phyloP scores from a whole-genome alignment of 2,329 filamentous ascomycete genomes.

The Cercospora brassicicola region DNA sequence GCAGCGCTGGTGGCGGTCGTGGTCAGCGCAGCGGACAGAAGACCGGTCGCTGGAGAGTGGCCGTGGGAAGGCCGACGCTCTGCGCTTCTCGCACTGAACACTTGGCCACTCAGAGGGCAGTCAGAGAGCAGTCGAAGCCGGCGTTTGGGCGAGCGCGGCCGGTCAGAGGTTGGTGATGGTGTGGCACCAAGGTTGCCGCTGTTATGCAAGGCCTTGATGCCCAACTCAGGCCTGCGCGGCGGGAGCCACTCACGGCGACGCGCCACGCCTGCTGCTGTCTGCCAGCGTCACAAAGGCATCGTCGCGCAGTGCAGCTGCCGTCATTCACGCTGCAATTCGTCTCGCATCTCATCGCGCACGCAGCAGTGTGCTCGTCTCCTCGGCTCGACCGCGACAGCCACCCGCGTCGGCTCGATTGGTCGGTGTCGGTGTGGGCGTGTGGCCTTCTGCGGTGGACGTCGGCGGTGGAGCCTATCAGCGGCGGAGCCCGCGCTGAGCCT shows the following conservation, averaged over 20 bases:
- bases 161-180: neutral
- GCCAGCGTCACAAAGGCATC: conserved; percentile 6
- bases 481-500: conserved; percentile 9
- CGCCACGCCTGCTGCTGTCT: neutral
- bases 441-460: conserved; percentile 2
- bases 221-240: conserved; percentile 12
- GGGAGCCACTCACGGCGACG: conserved; percentile 7
- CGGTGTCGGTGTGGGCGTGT: neutral
- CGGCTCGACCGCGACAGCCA: neutral
- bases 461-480: conserved; percentile 18
- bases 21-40: neutral
- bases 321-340: neutral
- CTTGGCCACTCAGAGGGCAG: conserved; percentile 8
- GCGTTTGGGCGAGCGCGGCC: conserved; percentile 15
- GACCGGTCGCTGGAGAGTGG: neutral
- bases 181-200: conserved; percentile 20
- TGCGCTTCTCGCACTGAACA: neutral
- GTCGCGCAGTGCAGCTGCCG: neutral
- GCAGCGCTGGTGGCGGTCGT: neutral
- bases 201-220: conserved; percentile 15
- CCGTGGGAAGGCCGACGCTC: neutral
- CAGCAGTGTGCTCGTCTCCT: neutral
- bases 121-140: neutral
- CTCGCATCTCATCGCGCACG: neutral
- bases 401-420: neutral